Base-by-base conservation (phyloP, 1,139 yeast species). In the Diutina ranongensis region DNA sequence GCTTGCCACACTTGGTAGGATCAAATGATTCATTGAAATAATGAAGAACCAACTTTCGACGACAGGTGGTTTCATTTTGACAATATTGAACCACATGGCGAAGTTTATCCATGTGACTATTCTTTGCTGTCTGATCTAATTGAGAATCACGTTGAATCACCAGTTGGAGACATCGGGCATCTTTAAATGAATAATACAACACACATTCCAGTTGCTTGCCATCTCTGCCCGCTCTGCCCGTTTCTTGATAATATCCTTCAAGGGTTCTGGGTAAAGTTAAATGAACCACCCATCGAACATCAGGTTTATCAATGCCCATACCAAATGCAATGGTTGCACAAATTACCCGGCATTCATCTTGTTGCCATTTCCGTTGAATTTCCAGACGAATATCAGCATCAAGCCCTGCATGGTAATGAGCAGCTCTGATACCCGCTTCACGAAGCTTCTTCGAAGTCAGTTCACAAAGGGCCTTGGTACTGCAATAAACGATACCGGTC, bases 151-250 rank as follows among this genome's bases (percentile, higher is more conserved):
- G 70, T 49, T 80, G 82, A 46, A 92, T 88, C 77, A 87, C 74
- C 16, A 78, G 71, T 59, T 83, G 89, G 47, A 89, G 64, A 35
- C 78, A 70, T 49, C 87, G 66, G 0, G 87, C 87, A 64, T 88
- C 97, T 50, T 76, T 75, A 60, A 82, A 83, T 12, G 80, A 73
- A 59, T 83, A 92, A 56, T 78, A 92, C 74, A 92, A 73, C 16
- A 85, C 74, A 63, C 97, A 92, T 50, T 81, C 82, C 1, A 95
- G 82, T 44, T 67, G 74, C 3, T 76, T 65, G 0, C 97, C 97
- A 66, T 92, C 98, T 64, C 98, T 76, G 3, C 98, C 98, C 2
- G 97, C 98, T 62, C 98, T 79, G n/a, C 98, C 98, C 1, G 97
- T 88, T 60, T 92, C 98, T 63, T 92, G 98, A 56, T 92, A 92